Evolutionary conservation across 2,329 filamentous ascomycete genomes (phyloP).

Genomic region (Sclerotinia glacialis): DNA sequence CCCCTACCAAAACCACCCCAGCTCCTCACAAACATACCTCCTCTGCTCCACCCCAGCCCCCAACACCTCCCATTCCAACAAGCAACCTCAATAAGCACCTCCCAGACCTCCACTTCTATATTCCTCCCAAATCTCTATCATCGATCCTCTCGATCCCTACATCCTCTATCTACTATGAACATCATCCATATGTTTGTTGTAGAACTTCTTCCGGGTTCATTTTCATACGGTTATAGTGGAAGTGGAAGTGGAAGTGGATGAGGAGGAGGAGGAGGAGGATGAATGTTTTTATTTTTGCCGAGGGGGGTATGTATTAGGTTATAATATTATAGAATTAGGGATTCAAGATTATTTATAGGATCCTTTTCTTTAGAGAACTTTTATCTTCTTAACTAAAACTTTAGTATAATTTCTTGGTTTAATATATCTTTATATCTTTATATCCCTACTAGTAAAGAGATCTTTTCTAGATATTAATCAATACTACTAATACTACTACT

Average conservation of each 20-base stretch:
- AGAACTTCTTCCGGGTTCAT: slow-evolving; percentile 10
- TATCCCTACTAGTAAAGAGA: too few species aligned
- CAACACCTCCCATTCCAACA: slow-evolving; percentile 16
- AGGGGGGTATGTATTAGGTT: too few species aligned
- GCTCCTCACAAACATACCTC: slow-evolving; percentile 3
- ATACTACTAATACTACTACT: too few species aligned
- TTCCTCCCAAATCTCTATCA: slow-evolving; percentile 17
- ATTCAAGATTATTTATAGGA: too few species aligned
- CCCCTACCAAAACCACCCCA: slow-evolving; percentile 22
- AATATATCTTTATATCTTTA: too few species aligned
- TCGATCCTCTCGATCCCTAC: slow-evolving; percentile 3
- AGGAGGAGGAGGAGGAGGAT: too few species aligned
- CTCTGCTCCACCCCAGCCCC: not conserved
- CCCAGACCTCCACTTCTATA: slow-evolving; percentile 20
- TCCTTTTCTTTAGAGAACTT: too few species aligned
- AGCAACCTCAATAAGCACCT: slow-evolving; percentile 20
- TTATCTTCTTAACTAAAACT: too few species aligned
- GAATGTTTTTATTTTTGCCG: slow-evolving; percentile 12
- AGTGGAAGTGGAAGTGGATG: too few species aligned
- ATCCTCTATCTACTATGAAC: slow-evolving; percentile 7
- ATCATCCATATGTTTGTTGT: not conserved
- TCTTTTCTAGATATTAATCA: too few species aligned
- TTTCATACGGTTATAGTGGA: slow-evolving; percentile 19
- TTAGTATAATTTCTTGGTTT: too few species aligned
- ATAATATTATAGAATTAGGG: too few species aligned